Conservation (phyloP, 345 rosid genomes). For the Moricandia moricandioides region DNA sequence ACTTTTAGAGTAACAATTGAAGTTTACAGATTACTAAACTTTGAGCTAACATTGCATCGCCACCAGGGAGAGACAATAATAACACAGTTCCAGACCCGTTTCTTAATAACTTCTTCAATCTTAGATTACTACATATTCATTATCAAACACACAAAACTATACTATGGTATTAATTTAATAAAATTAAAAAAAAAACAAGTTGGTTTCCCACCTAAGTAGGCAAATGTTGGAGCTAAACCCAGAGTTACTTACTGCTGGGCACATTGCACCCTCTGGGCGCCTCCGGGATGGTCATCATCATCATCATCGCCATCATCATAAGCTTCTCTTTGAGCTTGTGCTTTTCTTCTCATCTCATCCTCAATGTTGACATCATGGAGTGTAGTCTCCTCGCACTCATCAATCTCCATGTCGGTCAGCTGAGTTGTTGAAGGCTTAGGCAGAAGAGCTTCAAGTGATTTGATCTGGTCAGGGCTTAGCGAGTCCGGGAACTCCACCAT, state of each 20-base stretch:
- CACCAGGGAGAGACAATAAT: too few species aligned
- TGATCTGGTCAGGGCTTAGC: conserved; percentile 52
- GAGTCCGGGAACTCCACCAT: conserved; percentile 62
- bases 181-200: too few species aligned
- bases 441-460: conserved; percentile 48
- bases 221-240: conserved; percentile 28
- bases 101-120: too few species aligned
- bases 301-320: conserved; percentile 59
- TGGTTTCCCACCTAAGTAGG: too few species aligned
- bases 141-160: too few species aligned
- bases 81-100: too few species aligned
- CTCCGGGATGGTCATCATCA: conserved; percentile 43
- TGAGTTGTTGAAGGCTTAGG: conserved; percentile 44
- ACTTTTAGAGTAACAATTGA: too few species aligned
- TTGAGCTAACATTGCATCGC: too few species aligned
- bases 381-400: conserved; percentile 77
- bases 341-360: conserved; percentile 69
- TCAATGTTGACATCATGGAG: conserved; percentile 65
- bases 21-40: too few species aligned
- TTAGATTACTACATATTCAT: too few species aligned
- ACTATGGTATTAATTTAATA: too few species aligned
- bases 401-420: conserved; percentile 66
- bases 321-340: conserved; percentile 54
- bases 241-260: conserved; percentile 62
- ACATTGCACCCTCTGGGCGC: conserved; percentile 66